phyloP scores from a whole-genome alignment of 2,329 filamentous ascomycete genomes.

The Diaporthe humulicola region DNA sequence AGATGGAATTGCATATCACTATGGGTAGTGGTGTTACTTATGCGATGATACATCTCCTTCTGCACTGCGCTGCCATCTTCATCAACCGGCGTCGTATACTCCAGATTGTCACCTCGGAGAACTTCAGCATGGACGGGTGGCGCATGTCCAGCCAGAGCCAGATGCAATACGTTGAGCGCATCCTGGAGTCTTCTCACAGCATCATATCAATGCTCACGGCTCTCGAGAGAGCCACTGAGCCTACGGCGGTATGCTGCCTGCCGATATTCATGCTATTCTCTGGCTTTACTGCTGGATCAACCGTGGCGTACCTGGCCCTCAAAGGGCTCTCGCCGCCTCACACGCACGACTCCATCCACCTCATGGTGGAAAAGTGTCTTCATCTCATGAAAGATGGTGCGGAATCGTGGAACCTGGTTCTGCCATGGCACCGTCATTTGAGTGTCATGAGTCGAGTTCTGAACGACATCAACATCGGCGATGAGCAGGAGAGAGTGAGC shows the following conservation, averaged over 20 bases:
- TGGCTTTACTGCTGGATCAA: constrained; percentile 71
- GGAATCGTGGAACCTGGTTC: constrained; percentile 71
- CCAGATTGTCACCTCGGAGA: constrained; percentile 67
- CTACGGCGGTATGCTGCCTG: constrained; percentile 71
- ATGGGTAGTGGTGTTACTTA: constrained; percentile 75
- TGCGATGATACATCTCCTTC: constrained; percentile 72
- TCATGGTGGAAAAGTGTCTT: constrained; percentile 70
- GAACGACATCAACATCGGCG: constrained; percentile 62
- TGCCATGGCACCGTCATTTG: constrained; percentile 71
- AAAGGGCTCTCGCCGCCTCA: constrained; percentile 70
- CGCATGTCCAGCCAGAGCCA: constrained; percentile 63
- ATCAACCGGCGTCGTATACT: constrained; percentile 71
- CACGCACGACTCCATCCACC: constrained; percentile 68
- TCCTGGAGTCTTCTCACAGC: constrained; percentile 71
- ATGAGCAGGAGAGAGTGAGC: constrained; percentile 48
- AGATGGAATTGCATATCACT: constrained; percentile 73
- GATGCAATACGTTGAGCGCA: constrained; percentile 65
- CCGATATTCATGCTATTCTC: constrained; percentile 75
- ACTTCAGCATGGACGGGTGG: constrained; percentile 68
- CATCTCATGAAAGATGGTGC: constrained; percentile 71
- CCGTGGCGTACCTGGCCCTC: constrained; percentile 72
- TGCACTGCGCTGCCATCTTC: constrained; percentile 73
- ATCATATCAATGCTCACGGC: constrained; percentile 69
- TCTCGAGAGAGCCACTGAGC: constrained; percentile 68
- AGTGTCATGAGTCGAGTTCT: constrained; percentile 73